These are phyloP conservation scores for Penicillium sp. DNA, from an alignment of 2,329 filamentous ascomycete genomes.

Conservation along the genomic window DNA sequence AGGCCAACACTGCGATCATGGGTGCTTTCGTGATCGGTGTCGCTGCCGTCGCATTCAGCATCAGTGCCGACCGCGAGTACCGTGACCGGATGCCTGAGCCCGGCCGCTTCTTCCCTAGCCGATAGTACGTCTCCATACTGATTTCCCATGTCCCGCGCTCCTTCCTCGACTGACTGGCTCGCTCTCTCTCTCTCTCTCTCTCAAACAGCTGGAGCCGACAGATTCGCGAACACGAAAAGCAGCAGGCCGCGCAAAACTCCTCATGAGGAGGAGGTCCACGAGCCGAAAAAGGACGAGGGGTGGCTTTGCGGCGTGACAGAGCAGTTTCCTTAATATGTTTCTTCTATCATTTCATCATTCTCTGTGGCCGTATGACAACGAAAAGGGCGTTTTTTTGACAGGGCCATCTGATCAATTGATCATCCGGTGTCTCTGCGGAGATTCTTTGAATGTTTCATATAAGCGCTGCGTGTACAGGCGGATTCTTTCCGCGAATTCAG, in stretches of 20 bases:
- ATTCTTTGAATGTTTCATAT: constrained; percentile 35
- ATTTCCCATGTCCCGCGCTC: constrained; percentile 14
- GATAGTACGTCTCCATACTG: constrained; percentile 57
- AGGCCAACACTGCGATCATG: constrained; percentile 76
- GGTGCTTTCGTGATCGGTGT: constrained; percentile 63
- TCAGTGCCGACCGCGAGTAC: constrained; percentile 67
- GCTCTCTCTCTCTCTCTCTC: constrained; percentile 1
- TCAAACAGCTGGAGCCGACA: constrained; percentile 61
- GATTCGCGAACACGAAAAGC: constrained; percentile 61
- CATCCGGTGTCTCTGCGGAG: constrained; percentile 32
- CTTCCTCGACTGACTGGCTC: neutral
- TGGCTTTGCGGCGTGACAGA: constrained; percentile 21
- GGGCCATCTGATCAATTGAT: constrained; percentile 28
- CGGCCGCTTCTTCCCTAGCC: constrained; percentile 73
- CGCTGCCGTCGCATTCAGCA: constrained; percentile 60
- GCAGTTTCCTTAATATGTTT: constrained; percentile 22
- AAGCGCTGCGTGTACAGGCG: constrained; percentile 41
- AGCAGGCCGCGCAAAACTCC: constrained; percentile 40
- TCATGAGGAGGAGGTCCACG: constrained; percentile 27
- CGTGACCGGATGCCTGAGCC: constrained; percentile 70
- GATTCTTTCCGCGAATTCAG: constrained; percentile 40
- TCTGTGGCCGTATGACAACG: constrained; percentile 34
- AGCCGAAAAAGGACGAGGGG: constrained; percentile 16
- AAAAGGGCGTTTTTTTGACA: constrained; percentile 34
- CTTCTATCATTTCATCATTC: constrained; percentile 29